Percentiles rank a stretch among this genome's conserved stretches.
These are phyloP conservation scores for Cryphonectria japonica DNA, from an alignment of 2,329 filamentous ascomycete species.

Conservation along the genomic window DNA sequence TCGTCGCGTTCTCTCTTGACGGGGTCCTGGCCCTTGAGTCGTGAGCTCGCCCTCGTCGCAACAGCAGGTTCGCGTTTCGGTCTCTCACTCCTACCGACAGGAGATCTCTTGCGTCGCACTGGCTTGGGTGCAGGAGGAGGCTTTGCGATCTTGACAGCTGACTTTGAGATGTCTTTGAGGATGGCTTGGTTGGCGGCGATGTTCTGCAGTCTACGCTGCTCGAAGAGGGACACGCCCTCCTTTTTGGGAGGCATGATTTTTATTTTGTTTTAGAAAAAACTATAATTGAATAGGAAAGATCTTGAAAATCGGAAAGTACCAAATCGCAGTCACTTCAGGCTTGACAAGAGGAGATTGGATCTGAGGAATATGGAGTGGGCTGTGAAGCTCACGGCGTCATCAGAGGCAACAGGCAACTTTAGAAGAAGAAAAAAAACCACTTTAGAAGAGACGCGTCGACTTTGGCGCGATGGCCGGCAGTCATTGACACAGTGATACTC, in stretches of 20 bases:
- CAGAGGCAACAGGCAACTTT: not conserved
- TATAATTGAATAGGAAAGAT: not conserved
- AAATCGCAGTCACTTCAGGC: no score
- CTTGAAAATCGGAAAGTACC: not conserved
- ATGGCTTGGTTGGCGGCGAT: constrained; percentile 84
- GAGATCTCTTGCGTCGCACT: constrained; percentile 43
- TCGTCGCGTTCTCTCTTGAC: constrained; percentile 50
- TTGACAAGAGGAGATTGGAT: not conserved
- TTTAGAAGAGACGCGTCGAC: constrained; percentile 28
- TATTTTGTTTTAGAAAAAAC: not conserved
- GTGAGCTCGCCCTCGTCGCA: constrained; percentile 61
- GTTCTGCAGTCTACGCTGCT: constrained; percentile 81
- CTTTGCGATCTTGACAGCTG: constrained; percentile 64
- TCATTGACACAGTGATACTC: not conserved
- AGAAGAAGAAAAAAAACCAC: constrained; percentile 17
- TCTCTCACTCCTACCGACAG: constrained; percentile 45
- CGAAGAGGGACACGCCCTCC: constrained; percentile 67
- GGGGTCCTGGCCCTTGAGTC: constrained; percentile 56
- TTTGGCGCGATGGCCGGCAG: not conserved
- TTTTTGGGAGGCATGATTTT: constrained; percentile 50
- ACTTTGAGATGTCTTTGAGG: constrained; percentile 74
- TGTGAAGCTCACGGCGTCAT: not conserved
- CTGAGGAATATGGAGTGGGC: constrained; percentile 6
- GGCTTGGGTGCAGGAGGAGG: constrained; percentile 15
- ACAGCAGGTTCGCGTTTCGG: constrained; percentile 52